Evolutionary conservation across 495 filamentous ascomycete genomes (phyloP).

Genomic region (Lophiostoma macrostomum): DNA sequence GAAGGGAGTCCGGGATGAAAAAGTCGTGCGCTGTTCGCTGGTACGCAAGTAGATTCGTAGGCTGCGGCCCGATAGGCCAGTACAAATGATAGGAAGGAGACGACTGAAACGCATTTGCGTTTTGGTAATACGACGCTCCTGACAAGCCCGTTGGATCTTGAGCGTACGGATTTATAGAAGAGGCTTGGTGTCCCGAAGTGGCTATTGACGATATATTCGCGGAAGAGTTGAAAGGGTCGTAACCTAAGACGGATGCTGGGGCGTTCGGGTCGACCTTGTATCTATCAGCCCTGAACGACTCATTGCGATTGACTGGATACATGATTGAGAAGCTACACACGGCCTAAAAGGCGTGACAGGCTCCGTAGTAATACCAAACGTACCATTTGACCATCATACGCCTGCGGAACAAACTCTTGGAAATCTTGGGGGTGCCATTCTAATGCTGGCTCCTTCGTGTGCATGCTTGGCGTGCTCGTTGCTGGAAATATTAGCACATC

Average conservation of each 20-base stretch:
- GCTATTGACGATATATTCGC: slow-evolving; percentile 18
- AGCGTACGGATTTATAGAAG: slow-evolving; percentile 27
- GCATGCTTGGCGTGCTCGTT: slow-evolving; percentile 49
- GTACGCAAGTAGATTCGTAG: slow-evolving; percentile 72
- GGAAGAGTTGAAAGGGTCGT: slow-evolving; percentile 30
- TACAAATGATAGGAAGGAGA: slow-evolving; percentile 77
- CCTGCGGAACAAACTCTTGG: slow-evolving; percentile 76
- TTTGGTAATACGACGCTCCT: slow-evolving; percentile 61
- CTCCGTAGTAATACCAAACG: too few relatives aligned
- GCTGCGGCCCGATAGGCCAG: slow-evolving; percentile 77
- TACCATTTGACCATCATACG: slow-evolving; percentile 67
- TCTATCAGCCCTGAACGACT: too few relatives aligned
- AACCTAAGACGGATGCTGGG: slow-evolving; percentile 16
- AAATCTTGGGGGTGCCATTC: slow-evolving; percentile 62
- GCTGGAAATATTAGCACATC: slow-evolving; percentile 42
- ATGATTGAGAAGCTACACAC: slow-evolving; percentile 26
- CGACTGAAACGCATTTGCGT: slow-evolving; percentile 21
- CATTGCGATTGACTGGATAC: too few relatives aligned
- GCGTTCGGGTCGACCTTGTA: slow-evolving; percentile 28
- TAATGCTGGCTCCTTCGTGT: slow-evolving; percentile 47
- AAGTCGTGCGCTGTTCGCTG: slow-evolving; percentile 84
- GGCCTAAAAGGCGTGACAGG: too few relatives aligned
- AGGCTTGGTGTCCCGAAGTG: slow-evolving; percentile 18
- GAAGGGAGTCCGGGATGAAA: slow-evolving; percentile 77
- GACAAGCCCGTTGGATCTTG: slow-evolving; percentile 49